Base-by-base conservation (phyloP, 345 rosid species). In the Aegle marmelos region DNA sequence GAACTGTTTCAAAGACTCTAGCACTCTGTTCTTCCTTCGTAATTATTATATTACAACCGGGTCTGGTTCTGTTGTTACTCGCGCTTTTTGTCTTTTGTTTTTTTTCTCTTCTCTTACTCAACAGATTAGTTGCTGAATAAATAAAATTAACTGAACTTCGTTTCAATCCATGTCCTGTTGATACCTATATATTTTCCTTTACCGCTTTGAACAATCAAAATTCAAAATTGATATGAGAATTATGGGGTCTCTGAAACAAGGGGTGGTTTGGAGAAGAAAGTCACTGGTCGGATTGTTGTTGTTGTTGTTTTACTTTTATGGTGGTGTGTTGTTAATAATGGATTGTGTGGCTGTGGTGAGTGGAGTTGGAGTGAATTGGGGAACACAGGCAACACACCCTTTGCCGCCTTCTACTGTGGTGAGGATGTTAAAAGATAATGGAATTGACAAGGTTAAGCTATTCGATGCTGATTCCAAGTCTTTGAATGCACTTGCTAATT, bases 291-390 rank as follows among this genome's bases (percentile, higher is more conserved):
- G 73, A 3, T 24, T 54, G 19, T n/a, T 65, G 72, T 17, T 65
- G 72, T 17, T 66, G 39, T 19, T 36, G n/a, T 72, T 45, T 3
- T 45, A 45, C 50, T 45, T 45, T 45, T 45, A 11, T 45, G 50
- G 50, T 45, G 50, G 50, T 45, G 50, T 13, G 50, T 45, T 45
- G 50, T 45, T 45, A 45, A 45, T 45, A 13, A 45, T 45, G 50
- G 50, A n/a, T n/a, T 50, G 21, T n/a, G 57, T 70, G 13, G 7
- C 48, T 58, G 53, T 72, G 71, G 84, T 68, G 75, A 74, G 69
- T 68, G 91, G 91, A 72, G 78, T 86, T 27, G 93, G 93, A 60
- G 88, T 80, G 64, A 92, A 92, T 86, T 92, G 97, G 97, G 97
- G 97, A n/a, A 88, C 90, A 8, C 90, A 84, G 75, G 87, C 94